Evolutionary conservation across 129 eudicot species (phyloP), one percentile per base, ranked within the genome.

Genomic region (Cynara cardunculus): DNA sequence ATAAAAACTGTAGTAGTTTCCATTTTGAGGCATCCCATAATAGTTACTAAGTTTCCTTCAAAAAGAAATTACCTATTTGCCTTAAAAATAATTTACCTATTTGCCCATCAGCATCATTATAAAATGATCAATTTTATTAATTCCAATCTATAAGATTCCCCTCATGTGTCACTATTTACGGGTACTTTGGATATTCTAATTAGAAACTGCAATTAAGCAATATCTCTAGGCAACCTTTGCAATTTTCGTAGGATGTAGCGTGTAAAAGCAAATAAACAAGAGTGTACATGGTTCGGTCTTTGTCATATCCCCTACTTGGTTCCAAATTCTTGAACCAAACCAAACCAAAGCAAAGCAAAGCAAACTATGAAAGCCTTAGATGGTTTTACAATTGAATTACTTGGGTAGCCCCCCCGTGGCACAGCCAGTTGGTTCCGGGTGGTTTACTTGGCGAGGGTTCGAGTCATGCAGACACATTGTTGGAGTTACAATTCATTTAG

Each of bases 1-100:
- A 39, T 78, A 8, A 71, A 66, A 76, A 76, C 61, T 25, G 66
- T 46, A 78, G 41, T 24, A 39, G 73, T 68, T 78, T 37, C 74
- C 72, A 22, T 37, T 67, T 77, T 37, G 73, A 78, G 2, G 24
- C 21, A 18, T 56, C 1, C 2, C 10, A 18, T 56, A 1, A 1
- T 18, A 56, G 65, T 56, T 56, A 56, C 8, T 4, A 18, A 18
- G 24, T n/a, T 56, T 56, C 65, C 25, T 16, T 53, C 7, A 5
- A 46, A 4, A 6, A 18, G 65, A 56, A 56, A 18, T 56, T 56
- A n/a, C 65, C 65, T 56, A 56, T 56, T 56, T 56, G 8, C 65
- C 8, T n/a, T n/a, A 5, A 46, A 4, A 6, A 18, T 24, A 56
- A 56, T 4, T 56, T 56, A n/a, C 65, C 65, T 56, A 56, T 56